These are phyloP conservation scores for Trichosporon sp. DNA, from an alignment of 1,284 basidiomycete species.

Conservation along the genomic window DNA sequence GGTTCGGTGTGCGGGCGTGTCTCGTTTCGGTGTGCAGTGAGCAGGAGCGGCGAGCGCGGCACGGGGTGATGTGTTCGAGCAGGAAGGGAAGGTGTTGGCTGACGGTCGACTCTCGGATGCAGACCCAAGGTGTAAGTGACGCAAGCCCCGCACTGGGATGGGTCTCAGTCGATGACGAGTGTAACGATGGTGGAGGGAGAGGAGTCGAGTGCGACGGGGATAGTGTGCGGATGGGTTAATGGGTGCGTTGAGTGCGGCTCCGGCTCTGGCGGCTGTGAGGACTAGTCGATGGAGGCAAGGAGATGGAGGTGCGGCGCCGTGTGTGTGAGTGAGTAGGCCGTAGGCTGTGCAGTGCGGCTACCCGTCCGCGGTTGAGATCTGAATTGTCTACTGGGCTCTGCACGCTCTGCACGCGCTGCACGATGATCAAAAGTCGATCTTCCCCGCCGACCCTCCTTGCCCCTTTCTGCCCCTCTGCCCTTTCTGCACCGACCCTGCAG, in stretches of 20 bases:
- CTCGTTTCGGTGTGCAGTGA: too few relatives aligned
- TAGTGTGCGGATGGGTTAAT: too few relatives aligned
- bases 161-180: too few relatives aligned
- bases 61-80: too few relatives aligned
- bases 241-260: too few relatives aligned
- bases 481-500: background rate
- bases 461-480: too few relatives aligned
- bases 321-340: too few relatives aligned
- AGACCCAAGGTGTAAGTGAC: background rate
- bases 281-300: background rate
- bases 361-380: background rate
- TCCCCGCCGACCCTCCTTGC: background rate
- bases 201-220: too few relatives aligned
- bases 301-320: background rate
- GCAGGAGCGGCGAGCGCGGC: too few relatives aligned
- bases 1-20: background rate
- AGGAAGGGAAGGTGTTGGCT: too few relatives aligned
- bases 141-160: background rate
- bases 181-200: too few relatives aligned
- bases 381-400: background rate
- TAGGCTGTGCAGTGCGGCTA: background rate
- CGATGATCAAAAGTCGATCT: constrained; percentile 1
- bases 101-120: background rate
- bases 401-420: background rate
- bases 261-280: too few relatives aligned